Conservation (phyloP, 306 rosid species). For the Canavalia gladiata region DNA sequence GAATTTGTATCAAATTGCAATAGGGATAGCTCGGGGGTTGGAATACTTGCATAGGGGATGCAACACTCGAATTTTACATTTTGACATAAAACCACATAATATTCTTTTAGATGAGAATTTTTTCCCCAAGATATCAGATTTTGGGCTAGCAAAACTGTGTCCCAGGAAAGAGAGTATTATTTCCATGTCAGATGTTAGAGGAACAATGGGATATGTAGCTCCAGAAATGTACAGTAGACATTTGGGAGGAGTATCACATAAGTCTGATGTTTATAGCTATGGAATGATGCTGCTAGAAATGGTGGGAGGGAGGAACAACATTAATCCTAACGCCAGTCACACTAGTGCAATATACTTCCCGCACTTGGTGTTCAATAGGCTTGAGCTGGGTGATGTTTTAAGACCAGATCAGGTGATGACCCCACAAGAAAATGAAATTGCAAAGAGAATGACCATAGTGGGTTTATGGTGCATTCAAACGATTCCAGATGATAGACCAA, state of each 20-base stretch:
- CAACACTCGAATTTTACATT: conserved; percentile 48
- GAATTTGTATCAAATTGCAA: conserved; percentile 26
- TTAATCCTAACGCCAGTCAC: conserved; percentile 10
- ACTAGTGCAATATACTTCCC: conserved; percentile 48
- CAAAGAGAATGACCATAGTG: conserved; percentile 54
- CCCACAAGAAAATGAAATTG: conserved; percentile 40
- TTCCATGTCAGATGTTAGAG: conserved; percentile 50
- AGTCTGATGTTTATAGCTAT: conserved; percentile 53
- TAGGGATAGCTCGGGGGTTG: conserved; percentile 43
- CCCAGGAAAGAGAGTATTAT: conserved; percentile 42
- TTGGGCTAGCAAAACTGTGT: conserved; percentile 52
- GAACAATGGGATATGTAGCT: conserved; percentile 45
- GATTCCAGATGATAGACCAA: conserved; percentile 51
- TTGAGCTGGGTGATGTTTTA: conserved; percentile 16
- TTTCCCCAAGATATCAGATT: conserved; percentile 46
- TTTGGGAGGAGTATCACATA: conserved; percentile 51
- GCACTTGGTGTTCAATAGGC: conserved; percentile 41
- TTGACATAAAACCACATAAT: conserved; percentile 54
- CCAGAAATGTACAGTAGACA: conserved; percentile 50
- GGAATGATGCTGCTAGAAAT: conserved; percentile 40
- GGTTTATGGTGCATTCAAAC: conserved; percentile 64
- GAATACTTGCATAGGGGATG: conserved; percentile 52
- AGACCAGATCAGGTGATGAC: neutral
- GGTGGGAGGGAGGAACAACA: conserved; percentile 50
- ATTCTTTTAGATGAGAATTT: conserved; percentile 47